Conservation (phyloP, 2,329 filamentous ascomycete genomes). For the Dactylellina sp. region DNA sequence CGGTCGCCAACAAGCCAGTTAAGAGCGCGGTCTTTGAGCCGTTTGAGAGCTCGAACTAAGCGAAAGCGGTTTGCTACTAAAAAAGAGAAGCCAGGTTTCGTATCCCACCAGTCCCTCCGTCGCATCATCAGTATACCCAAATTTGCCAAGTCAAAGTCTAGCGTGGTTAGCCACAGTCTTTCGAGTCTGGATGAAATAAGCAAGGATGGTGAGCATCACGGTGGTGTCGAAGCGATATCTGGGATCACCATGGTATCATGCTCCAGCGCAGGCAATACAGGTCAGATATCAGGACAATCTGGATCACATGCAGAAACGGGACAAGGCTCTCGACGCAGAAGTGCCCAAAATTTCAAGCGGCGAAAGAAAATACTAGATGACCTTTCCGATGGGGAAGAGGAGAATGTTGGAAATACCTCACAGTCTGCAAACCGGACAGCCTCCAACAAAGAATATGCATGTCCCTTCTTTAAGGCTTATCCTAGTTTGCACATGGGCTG, state of each 20-base stretch:
- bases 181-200: neutral
- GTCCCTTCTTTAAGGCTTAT: conserved; percentile 51
- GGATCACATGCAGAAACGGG: conserved; percentile 19
- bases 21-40: conserved; percentile 31
- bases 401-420: conserved; percentile 12
- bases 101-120: conserved; percentile 34
- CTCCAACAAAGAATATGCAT: conserved; percentile 45
- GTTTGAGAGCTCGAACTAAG: conserved; percentile 22
- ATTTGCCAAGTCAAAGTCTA: conserved; percentile 6
- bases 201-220: neutral
- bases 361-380: conserved; percentile 43
- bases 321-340: conserved; percentile 10
- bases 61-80: conserved; percentile 24
- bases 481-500: conserved; percentile 45
- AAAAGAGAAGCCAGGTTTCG: conserved; percentile 24
- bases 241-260: neutral
- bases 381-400: conserved; percentile 37
- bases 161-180: neutral
- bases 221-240: conserved; percentile 9
- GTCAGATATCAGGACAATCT: neutral
- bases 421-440: conserved; percentile 15
- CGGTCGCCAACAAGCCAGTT: conserved; percentile 11
- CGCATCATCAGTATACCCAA: conserved; percentile 35
- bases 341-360: conserved; percentile 36
- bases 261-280: conserved; percentile 4